Evolutionary conservation across 2,329 filamentous ascomycete species (phyloP), one percentile per base, ranked within the genome.

Genomic region (Sporothrix phasma): DNA sequence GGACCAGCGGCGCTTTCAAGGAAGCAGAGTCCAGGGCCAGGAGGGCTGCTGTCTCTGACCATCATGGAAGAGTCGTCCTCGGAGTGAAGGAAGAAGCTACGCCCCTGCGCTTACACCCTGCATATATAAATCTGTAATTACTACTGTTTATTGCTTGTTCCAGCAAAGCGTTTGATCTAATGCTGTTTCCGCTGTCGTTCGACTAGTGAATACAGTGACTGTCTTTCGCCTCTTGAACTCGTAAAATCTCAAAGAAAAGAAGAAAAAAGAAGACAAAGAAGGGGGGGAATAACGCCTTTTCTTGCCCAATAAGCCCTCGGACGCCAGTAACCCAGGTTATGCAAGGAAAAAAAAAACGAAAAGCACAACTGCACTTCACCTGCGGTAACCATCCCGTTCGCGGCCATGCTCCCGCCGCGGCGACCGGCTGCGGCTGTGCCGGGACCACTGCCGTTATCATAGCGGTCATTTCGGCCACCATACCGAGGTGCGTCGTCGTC

Each of bases 381-480:
- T 77, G 65, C 80, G 79, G 71, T 83, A 82, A 51, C 75, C 69
- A 61, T 82, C 80, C 61, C 78, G 75, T 47, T 83, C 80, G 37
- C 78, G 71, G 24, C 74, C 72, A 39, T 77, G 73, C 26, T 79
- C 77, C 31, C 71, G 67, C 2, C 76, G 73, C 1, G 75, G 79
- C 39, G 78, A 80, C 37, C 78, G 75, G 69, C 79, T 81, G 29
- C 79, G 74, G 65, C 79, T 81, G 22, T 77, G 73, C 61, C 78
- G 74, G 69, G 37, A 15, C 56, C 56, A 3, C 39, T 71, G 47
- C 77, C 72, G 41, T 75, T 74, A 3, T 74, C 74, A 41, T 72
- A 74, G 11, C 67, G 65, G 1, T 68, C 66, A 7, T 13, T 31
- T 3, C 63, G 53, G 8, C 53, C 46, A 0, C 26, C 26, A 70